Evolutionary conservation across 441 rosid genomes (phyloP).

Genomic region (Omphalea diandra): DNA sequence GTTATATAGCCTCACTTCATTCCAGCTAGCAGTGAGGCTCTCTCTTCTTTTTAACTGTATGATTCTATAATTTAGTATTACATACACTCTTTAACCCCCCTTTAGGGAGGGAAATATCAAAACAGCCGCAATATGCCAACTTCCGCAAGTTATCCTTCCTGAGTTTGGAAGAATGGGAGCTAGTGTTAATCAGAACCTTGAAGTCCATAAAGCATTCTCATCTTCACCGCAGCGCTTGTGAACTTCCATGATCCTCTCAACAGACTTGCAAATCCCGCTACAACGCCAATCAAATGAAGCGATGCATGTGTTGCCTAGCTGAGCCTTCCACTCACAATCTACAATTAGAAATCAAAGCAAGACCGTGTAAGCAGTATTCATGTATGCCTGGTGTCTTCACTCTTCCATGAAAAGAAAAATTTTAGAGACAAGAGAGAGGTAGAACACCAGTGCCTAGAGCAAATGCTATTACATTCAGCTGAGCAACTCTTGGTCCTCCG

Average conservation of each 20-base stretch:
- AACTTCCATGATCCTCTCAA: slow-evolving; percentile 57
- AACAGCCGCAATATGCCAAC: neutral
- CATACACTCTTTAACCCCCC: slow-evolving; percentile 20
- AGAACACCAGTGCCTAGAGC: neutral
- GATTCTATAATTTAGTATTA: slow-evolving; percentile 6
- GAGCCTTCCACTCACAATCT: slow-evolving; percentile 72
- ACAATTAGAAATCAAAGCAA: slow-evolving; percentile 2
- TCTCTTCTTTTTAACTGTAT: neutral
- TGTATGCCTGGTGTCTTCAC: neutral
- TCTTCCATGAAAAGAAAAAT: neutral
- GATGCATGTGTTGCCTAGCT: slow-evolving; percentile 51
- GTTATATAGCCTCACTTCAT: slow-evolving; percentile 8
- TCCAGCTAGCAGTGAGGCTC: neutral
- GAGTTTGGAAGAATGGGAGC: slow-evolving; percentile 14
- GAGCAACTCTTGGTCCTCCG: neutral
- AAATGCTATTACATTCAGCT: neutral
- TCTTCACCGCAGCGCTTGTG: slow-evolving; percentile 67
- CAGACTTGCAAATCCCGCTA: slow-evolving; percentile 75
- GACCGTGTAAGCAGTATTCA: neutral
- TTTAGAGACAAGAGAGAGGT: neutral
- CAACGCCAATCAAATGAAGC: slow-evolving; percentile 87
- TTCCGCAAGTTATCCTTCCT: slow-evolving; percentile 16
- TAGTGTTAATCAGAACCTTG: slow-evolving; percentile 29
- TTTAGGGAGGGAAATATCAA: no score
- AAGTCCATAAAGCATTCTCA: slow-evolving; percentile 49